These are phyloP conservation scores for Cutaneotrichosporon sp. DNA, from an alignment of 1,284 basidiomycete species.

Conservation along the genomic window DNA sequence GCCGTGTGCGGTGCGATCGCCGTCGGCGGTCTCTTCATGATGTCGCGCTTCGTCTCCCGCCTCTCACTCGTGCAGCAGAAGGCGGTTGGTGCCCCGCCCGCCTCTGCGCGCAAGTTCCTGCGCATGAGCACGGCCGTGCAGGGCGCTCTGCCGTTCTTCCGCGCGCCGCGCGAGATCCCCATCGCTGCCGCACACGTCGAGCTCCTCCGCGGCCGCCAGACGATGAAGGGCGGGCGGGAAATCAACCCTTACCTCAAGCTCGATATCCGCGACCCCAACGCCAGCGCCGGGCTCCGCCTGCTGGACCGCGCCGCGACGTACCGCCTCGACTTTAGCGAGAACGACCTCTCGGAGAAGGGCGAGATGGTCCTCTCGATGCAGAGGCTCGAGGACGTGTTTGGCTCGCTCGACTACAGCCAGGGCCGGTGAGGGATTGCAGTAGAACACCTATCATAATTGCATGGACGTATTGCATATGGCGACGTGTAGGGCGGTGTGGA, in stretches of 20 bases:
- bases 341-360: neutral
- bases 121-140: constrained; percentile 18
- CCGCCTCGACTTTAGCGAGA: constrained; percentile 22
- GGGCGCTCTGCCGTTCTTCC: constrained; percentile 5
- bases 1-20: constrained; percentile 5
- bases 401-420: constrained; percentile 11
- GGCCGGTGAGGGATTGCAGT: neutral
- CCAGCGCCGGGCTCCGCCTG: neutral
- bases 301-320: constrained; percentile 15
- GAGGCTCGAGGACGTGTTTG: constrained; percentile 24
- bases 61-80: constrained; percentile 19
- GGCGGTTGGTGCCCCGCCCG: neutral
- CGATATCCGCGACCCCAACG: constrained; percentile 1
- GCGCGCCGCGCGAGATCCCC: constrained; percentile 15
- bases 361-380: constrained; percentile 19
- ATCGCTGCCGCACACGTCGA: constrained; percentile 10
- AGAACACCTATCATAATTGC: neutral
- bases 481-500: neutral
- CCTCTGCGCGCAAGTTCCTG: constrained; percentile 7
- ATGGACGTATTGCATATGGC: constrained; percentile 2
- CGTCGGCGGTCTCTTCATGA: constrained; percentile 9
- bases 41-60: constrained; percentile 20
- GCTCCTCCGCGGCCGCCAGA: constrained; percentile 10
- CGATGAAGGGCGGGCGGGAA: neutral
- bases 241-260: constrained; percentile 8